phyloP scores from a whole-genome alignment of 495 filamentous ascomycete genomes.

The Penicillium alfredii region DNA sequence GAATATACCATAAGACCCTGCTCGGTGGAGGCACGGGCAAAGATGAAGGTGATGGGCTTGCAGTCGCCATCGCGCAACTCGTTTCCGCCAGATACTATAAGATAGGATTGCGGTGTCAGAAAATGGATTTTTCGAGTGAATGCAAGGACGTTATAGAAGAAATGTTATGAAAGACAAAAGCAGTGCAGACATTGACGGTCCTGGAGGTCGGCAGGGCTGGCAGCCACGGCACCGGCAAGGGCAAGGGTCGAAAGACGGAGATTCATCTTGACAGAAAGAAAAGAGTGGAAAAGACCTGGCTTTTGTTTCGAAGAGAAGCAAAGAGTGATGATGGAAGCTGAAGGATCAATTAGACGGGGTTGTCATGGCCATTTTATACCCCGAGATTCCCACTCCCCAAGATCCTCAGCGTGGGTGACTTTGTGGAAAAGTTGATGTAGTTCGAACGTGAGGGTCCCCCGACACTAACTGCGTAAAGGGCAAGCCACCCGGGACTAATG shows the following conservation, averaged over 20 bases:
- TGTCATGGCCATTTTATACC: no score
- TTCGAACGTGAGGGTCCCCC: no score
- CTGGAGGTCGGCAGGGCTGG: slow-evolving; percentile 11
- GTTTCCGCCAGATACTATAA: slow-evolving; percentile 24
- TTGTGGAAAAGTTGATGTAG: no score
- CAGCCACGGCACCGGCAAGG: slow-evolving; percentile 9
- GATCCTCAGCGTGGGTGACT: no score
- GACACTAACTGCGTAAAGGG: no score
- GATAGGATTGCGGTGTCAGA: neutral
- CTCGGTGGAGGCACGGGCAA: slow-evolving; percentile 45
- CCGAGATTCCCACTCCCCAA: no score
- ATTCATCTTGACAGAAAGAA: slow-evolving; percentile 2
- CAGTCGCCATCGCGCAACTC: slow-evolving; percentile 43
- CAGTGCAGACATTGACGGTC: slow-evolving; percentile 13
- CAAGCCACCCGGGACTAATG: no score
- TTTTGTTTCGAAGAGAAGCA: no score
- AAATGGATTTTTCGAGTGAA: neutral
- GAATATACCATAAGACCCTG: slow-evolving; percentile 10
- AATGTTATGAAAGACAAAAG: no score
- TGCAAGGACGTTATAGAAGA: no score
- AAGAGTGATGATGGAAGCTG: no score
- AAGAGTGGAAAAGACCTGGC: neutral
- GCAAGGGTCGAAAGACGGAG: slow-evolving; percentile 5
- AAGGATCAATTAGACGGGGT: no score
- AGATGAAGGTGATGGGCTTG: slow-evolving; percentile 47